Evolutionary conservation across 2,329 filamentous ascomycete genomes (phyloP), one percentile per base, ranked within the genome.

Genomic region (Pseudocercospora vitis): DNA sequence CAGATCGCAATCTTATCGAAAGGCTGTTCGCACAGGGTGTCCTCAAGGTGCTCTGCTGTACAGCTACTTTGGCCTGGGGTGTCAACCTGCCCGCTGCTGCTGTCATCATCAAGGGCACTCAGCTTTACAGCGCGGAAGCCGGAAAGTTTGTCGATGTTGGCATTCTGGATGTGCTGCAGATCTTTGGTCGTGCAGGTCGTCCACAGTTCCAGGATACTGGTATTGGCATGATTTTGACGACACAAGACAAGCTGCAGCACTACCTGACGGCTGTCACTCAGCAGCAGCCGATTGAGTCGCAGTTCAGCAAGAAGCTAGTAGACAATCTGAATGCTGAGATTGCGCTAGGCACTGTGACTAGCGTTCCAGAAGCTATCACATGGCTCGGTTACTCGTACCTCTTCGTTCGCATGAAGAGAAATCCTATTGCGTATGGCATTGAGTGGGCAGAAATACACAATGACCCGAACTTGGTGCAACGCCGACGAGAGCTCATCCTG

Each of bases 341-440:
- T 59, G 83, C 91, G 0, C 74, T 99, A 7, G 94, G 94, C 0
- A 99, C 95, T 0, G 95, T 99, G 14, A 97, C 92, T 0, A 96
- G 92, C 0, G 88, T 99, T 1, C 79, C 86, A 2, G 95, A 99
- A 74, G 94, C 89, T 0, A 91, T 96, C 1, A 89, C 95, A 61
- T 99, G 94, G 94, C 86, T 99, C 26, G 92, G 95, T 11, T 99
- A 99, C 70, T 96, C 92, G 0, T 99, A 97, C 67, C 79, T 99
- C 0, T 99, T 96, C 70, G 92, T 99, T 32, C 87, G 94, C 32
- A 99, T 99, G 94, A 85, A 89, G 68, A 84, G 89, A 55, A 96
- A 94, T 61, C 92, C 91, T 3, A 83, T 92, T 67, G 86, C 87
- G 1, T 99, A 99, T 66, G 94, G 92, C 2, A 97, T 99, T 45